Evolutionary conservation across 2,329 filamentous ascomycete species (phyloP).

Genomic region (Bimuria novae-zelandiae): DNA sequence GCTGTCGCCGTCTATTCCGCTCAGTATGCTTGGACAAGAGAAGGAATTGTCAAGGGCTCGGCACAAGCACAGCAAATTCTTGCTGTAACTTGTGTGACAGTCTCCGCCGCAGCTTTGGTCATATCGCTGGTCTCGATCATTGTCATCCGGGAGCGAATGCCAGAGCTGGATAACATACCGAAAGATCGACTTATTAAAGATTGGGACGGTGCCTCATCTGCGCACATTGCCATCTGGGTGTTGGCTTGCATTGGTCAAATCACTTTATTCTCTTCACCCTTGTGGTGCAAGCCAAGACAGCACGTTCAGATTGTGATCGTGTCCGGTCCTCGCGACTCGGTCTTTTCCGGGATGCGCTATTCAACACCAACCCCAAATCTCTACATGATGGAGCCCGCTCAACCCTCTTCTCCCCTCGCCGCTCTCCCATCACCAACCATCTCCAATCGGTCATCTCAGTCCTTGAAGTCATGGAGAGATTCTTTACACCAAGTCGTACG

Average conservation of each 20-base stretch:
- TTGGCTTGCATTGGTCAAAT: conserved; percentile 38
- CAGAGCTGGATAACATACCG: conserved; percentile 21
- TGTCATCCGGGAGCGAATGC: conserved; percentile 29
- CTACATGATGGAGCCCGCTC: conserved; percentile 28
- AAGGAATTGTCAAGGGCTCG: conserved; percentile 26
- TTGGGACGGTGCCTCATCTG: conserved; percentile 35
- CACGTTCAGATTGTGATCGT: conserved; percentile 23
- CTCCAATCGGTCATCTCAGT: conserved; percentile 41
- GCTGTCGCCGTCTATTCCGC: conserved; percentile 35
- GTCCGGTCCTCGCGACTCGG: conserved; percentile 40
- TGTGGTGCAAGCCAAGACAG: conserved; percentile 29
- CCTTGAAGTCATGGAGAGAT: conserved; percentile 42
- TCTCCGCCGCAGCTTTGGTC: conserved; percentile 30
- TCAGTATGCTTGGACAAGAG: conserved; percentile 37
- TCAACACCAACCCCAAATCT: conserved; percentile 29
- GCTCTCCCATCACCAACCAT: conserved; percentile 43
- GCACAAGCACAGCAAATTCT: conserved; percentile 24
- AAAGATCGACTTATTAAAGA: conserved; percentile 17
- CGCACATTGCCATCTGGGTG: conserved; percentile 44
- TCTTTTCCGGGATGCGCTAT: conserved; percentile 41
- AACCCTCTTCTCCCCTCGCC: conserved; percentile 33
- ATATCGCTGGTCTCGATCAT: conserved; percentile 35
- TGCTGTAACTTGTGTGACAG: conserved; percentile 23
- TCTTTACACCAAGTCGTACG: conserved; percentile 46
- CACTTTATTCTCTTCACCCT: conserved; percentile 32